A percentile compares a stretch with the other conserved stretches of the same genome.
Evolutionary conservation across 1,139 yeast genomes (phyloP).

Genomic region (Entelexis sorbosivorans): DNA sequence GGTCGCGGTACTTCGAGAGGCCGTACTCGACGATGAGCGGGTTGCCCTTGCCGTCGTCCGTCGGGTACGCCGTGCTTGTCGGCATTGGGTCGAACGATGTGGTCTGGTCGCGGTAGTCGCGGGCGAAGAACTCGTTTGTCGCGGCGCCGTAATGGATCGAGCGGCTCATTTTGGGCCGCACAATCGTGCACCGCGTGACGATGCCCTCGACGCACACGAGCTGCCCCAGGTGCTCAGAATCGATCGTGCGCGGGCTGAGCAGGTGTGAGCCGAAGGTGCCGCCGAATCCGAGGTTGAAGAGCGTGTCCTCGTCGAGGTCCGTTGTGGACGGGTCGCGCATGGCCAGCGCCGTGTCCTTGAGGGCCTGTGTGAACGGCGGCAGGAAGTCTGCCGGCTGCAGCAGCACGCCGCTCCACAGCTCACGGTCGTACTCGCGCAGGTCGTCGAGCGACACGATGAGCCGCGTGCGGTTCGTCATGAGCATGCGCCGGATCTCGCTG

Average conservation of each 20-base stretch:
- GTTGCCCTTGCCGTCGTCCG: conserved; percentile 85
- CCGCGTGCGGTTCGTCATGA: conserved; percentile 54
- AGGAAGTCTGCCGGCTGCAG: conserved; percentile 70
- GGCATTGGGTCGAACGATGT: conserved; percentile 78
- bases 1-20: conserved; percentile 83
- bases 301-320: conserved; percentile 46
- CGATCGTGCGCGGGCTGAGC: conserved; percentile 78
- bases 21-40: conserved; percentile 87
- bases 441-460: conserved; percentile 75
- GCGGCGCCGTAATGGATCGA: conserved; percentile 90
- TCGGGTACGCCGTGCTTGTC: conserved; percentile 83
- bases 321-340: conserved; percentile 33
- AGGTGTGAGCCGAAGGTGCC: conserved; percentile 90
- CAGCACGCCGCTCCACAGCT: conserved; percentile 68
- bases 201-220: conserved; percentile 89
- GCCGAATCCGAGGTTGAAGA: conserved; percentile 66
- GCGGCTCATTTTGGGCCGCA: conserved; percentile 81
- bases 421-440: conserved; percentile 68
- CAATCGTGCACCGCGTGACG: conserved; percentile 85
- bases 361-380: conserved; percentile 83
- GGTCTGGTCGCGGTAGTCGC: conserved; percentile 89
- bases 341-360: conserved; percentile 58
- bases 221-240: conserved; percentile 64
- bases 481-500: conserved; percentile 60
- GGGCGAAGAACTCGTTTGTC: conserved; percentile 72